Conservation (phyloP, 257 asterid genomes). For the Capsicum pubescens region DNA sequence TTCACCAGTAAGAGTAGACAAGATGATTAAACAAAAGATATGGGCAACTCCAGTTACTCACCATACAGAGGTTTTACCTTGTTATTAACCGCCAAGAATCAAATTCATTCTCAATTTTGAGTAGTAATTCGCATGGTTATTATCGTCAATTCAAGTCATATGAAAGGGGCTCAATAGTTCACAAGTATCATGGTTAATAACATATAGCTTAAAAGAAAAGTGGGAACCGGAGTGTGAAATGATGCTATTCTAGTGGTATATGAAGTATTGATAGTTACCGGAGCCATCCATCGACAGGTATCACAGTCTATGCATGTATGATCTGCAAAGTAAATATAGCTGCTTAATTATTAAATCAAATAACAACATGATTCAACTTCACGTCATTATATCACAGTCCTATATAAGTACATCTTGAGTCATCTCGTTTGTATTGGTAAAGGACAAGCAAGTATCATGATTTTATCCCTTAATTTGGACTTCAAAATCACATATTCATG, state of each 20-base stretch:
- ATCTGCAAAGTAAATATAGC: slow-evolving; percentile 1
- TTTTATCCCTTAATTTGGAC: neutral
- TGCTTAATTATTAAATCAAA: neutral
- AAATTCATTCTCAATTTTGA: slow-evolving; percentile 2
- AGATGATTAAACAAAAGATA: neutral
- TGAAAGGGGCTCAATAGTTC: neutral
- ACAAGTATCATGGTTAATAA: neutral
- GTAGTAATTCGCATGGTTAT: neutral
- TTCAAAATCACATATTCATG: neutral
- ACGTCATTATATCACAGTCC: neutral
- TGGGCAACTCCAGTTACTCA: neutral
- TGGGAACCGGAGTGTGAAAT: neutral
- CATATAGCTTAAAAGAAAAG: neutral
- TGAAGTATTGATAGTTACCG: slow-evolving; percentile 3
- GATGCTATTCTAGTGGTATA: neutral
- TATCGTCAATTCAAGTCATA: neutral
- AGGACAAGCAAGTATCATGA: slow-evolving; percentile 6
- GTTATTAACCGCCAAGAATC: neutral
- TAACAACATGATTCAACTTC: slow-evolving; percentile 7
- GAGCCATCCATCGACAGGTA: slow-evolving; percentile 28
- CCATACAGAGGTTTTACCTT: slow-evolving; percentile 15
- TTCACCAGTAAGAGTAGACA: slow-evolving; percentile 19
- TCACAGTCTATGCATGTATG: slow-evolving; percentile 28
- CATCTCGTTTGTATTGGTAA: neutral
- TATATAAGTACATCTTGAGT: slow-evolving; percentile 2